Base-by-base conservation (phyloP, 2,329 filamentous ascomycete genomes). In the Drechslerella coelobrocha region DNA sequence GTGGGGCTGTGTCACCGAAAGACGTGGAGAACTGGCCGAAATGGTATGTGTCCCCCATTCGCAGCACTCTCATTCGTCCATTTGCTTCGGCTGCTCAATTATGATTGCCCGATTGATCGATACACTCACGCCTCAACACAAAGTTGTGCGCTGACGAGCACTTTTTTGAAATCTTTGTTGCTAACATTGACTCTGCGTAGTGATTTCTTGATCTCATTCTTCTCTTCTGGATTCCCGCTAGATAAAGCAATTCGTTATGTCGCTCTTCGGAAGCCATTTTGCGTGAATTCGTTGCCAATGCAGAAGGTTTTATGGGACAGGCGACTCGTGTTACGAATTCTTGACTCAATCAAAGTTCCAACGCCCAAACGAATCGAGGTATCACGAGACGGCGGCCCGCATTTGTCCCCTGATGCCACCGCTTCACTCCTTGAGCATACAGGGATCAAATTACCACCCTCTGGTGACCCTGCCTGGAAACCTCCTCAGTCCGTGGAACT, bases 241-340 rank as follows among this genome's bases (percentile, higher is more conserved):
- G 92, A 97, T 74, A 99, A 99, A 78, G 94, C 95, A 3, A 96
- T 99, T 75, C 91, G 92, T 31, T 99, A 99, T 79, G 91, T 92
- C 72, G 91, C 92, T 76, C 85, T 96, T 9, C 88, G 94, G 61
- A 96, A 96, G 77, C 94, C 94, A 0, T 97, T 97, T 76, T 97
- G 93, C 78, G 92, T 99, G 77, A 99, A 99, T 77, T 93, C 99
- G 78, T 83, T 99, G 45, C 90, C 92, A 0, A 97, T 99, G 91
- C 94, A 99, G 78, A 92, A 95, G 79, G 87, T 99, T 4, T 82
- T 99, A 2, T 99, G 94, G 94, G 94, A 99, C 78, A 87, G 95
- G 51, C 88, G 95, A 31, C 83, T 97, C 23, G 97, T 94, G 75
- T 83, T 99, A 19, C 87, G 86, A 62, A 89, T 99, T 29, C 83